Evolutionary conservation across 257 asterid species (phyloP).

Genomic region (Lantana camara): DNA sequence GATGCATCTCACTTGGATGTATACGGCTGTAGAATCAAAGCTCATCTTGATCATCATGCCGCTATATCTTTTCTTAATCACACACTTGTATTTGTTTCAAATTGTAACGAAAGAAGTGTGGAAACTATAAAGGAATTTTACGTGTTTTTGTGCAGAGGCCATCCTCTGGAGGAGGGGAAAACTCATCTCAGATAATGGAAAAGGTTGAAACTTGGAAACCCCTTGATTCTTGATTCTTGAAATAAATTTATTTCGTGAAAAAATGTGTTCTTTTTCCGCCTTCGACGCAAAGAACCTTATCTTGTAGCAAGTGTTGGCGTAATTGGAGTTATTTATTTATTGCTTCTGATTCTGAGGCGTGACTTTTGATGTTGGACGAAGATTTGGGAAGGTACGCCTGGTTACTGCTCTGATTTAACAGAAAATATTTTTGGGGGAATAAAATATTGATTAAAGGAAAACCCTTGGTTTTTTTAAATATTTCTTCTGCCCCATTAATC

Average conservation of each 20-base stretch:
- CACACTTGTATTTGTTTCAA: too few relatives aligned
- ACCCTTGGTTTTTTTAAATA: not conserved
- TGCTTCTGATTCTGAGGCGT: constrained; percentile 15
- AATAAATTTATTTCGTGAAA: not conserved
- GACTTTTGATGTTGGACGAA: constrained; percentile 31
- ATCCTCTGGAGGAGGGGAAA: not conserved
- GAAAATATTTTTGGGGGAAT: constrained; percentile 12
- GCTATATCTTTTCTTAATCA: too few relatives aligned
- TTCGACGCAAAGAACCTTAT: not conserved
- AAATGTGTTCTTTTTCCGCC: not conserved
- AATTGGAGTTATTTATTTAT: not conserved
- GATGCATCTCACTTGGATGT: not conserved
- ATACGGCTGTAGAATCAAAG: not conserved
- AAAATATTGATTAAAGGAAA: not conserved
- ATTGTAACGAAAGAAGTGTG: too few relatives aligned
- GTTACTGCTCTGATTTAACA: constrained; percentile 35
- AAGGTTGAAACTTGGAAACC: not conserved
- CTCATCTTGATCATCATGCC: not conserved
- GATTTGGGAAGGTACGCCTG: constrained; percentile 34
- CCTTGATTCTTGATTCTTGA: constrained; percentile 6
- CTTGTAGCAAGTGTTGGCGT: not conserved
- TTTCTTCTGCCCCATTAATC: not conserved
- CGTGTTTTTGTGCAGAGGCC: not conserved
- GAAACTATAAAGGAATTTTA: not conserved
- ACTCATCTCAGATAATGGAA: not conserved